Percentiles rank a stretch among this genome's conserved stretches.
Conservation (phyloP, 2,329 filamentous ascomycete genomes). For the Cordyceps fumosorosea region DNA sequence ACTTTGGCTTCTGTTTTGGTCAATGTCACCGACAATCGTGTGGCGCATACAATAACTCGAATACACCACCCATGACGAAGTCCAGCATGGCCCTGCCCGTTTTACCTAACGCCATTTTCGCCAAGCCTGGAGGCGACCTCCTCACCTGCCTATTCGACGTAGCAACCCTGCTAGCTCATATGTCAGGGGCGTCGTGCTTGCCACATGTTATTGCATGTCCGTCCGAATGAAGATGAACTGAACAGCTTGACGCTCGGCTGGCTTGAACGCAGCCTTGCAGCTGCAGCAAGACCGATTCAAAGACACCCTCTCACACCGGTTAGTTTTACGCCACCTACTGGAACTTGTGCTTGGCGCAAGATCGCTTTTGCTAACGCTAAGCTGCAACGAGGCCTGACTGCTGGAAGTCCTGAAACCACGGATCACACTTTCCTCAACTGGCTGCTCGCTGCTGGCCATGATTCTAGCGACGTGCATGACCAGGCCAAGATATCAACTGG, state of each 20-base stretch:
- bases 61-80: background rate
- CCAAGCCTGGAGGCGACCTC: background rate
- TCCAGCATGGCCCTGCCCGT: background rate
- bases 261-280: constrained; percentile 3
- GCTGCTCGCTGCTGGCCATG: background rate
- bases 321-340: constrained; percentile 1
- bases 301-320: background rate
- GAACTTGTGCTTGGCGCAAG: background rate
- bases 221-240: background rate
- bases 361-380: constrained; percentile 4
- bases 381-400: background rate
- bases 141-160: background rate
- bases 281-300: background rate
- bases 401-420: background rate
- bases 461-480: background rate
- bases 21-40: background rate
- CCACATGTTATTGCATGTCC: background rate
- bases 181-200: background rate
- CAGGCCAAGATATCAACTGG: background rate
- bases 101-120: background rate
- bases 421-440: background rate
- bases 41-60: background rate
- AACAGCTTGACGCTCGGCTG: background rate
- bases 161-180: background rate
- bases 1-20: background rate